Evolutionary conservation across 148 eudicot species (phyloP).

Genomic region (Silene uniflora): DNA sequence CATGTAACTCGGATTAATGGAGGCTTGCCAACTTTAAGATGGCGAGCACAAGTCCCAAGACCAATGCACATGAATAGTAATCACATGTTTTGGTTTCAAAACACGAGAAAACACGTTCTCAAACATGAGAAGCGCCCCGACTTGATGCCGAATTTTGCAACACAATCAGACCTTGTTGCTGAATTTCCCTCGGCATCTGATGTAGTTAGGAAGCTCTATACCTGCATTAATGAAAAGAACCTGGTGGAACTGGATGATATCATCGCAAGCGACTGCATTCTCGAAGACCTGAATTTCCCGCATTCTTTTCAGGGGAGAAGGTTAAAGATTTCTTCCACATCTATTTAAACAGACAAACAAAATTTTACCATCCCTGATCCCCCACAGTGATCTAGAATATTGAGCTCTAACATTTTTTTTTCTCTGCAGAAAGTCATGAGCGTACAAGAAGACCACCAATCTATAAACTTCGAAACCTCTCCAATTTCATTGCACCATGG

Average conservation of each 20-base stretch:
- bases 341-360: not conserved
- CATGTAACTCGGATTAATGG: not conserved
- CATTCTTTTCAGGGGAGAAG: slow-evolving; percentile 57
- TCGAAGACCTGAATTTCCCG: slow-evolving; percentile 62
- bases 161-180: slow-evolving; percentile 7
- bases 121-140: slow-evolving; percentile 3
- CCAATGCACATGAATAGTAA: not conserved
- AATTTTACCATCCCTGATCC: not conserved
- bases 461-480: no score
- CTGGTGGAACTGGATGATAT: slow-evolving; percentile 32
- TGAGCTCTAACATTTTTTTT: not conserved
- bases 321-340: slow-evolving; percentile 20
- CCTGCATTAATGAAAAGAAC: slow-evolving; percentile 51
- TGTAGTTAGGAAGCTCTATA: slow-evolving; percentile 50
- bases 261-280: slow-evolving; percentile 46
- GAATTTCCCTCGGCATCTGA: slow-evolving; percentile 29
- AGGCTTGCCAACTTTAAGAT: not conserved
- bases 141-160: slow-evolving; percentile 15
- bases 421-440: slow-evolving; percentile 50
- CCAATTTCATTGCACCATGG: no score
- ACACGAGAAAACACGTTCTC: not conserved
- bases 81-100: not conserved
- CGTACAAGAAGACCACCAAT: no score
- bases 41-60: not conserved
- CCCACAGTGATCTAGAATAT: not conserved